A percentile compares a stretch with the other conserved stretches of the same genome.
Conservation (phyloP, 106 monocot species). For the Acorus gramineus region DNA sequence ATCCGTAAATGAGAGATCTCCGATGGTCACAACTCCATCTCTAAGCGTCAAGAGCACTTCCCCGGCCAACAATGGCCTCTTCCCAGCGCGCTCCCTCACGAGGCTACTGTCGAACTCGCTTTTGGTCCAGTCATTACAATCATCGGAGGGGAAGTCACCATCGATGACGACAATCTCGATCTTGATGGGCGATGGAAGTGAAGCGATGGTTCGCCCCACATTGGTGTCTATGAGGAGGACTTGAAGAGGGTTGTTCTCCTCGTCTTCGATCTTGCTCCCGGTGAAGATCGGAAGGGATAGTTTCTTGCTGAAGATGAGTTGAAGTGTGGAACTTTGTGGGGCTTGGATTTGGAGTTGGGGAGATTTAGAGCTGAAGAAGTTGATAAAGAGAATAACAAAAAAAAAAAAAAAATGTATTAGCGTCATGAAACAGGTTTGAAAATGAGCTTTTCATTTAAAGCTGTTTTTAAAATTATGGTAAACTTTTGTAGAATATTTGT, state of each 20-base stretch:
- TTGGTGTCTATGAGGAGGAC: neutral
- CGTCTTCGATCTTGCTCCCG: neutral
- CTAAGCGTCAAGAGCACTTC: neutral
- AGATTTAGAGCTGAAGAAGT: too few relatives aligned
- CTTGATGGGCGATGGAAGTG: too few relatives aligned
- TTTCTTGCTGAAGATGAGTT: neutral
- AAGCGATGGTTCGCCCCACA: neutral
- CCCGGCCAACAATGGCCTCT: neutral
- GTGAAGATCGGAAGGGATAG: neutral
- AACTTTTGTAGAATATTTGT: too few relatives aligned
- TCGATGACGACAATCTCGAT: neutral
- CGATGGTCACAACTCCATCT: neutral
- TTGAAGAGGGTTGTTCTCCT: neutral
- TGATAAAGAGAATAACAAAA: too few relatives aligned
- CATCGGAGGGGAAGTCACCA: neutral
- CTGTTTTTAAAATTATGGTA: too few relatives aligned
- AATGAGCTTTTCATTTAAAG: too few relatives aligned
- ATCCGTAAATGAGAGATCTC: neutral
- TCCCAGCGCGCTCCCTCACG: neutral
- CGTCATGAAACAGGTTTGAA: too few relatives aligned
- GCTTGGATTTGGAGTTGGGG: too few relatives aligned
- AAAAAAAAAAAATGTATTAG: too few relatives aligned
- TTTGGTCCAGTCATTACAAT: neutral
- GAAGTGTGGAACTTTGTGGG: neutral
- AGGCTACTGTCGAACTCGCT: neutral